These are phyloP conservation scores for Chrysoporthe deuterocubensis DNA, from an alignment of 2,329 filamentous ascomycete genomes.

Conservation along the genomic window DNA sequence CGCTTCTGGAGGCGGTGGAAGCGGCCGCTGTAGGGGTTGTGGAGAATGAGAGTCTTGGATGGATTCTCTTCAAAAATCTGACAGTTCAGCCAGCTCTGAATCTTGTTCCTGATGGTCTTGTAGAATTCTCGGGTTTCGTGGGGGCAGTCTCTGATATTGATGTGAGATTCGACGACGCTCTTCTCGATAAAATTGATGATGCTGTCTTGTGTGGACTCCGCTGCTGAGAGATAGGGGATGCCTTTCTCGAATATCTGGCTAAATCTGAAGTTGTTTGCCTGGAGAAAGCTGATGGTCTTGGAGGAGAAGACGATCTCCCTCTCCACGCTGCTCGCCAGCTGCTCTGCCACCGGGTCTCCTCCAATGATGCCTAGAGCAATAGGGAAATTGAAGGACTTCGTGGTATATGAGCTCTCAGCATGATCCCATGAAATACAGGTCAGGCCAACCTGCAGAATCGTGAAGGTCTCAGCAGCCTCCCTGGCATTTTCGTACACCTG, in stretches of 20 bases:
- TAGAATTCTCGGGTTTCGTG: slow-evolving; percentile 29
- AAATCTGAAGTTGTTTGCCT: slow-evolving; percentile 35
- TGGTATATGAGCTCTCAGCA: slow-evolving; percentile 30
- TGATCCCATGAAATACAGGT: slow-evolving; percentile 37
- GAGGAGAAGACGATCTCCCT: slow-evolving; percentile 37
- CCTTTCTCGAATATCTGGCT: slow-evolving; percentile 35
- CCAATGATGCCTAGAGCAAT: slow-evolving; percentile 38
- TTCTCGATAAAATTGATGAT: slow-evolving; percentile 20
- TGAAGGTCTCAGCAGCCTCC: slow-evolving; percentile 37
- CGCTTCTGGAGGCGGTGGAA: slow-evolving; percentile 36
- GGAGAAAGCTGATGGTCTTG: slow-evolving; percentile 38
- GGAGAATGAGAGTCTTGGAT: slow-evolving; percentile 29
- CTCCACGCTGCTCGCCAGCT: slow-evolving; percentile 33
- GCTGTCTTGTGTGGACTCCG: slow-evolving; percentile 30
- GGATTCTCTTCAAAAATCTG: not conserved
- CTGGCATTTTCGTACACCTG: slow-evolving; percentile 37
- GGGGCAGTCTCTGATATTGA: slow-evolving; percentile 22
- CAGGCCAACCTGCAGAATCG: slow-evolving; percentile 43
- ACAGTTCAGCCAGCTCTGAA: slow-evolving; percentile 24
- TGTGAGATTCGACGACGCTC: not conserved
- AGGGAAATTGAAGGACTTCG: slow-evolving; percentile 38
- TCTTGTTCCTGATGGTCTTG: not conserved
- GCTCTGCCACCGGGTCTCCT: slow-evolving; percentile 6
- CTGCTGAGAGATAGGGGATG: slow-evolving; percentile 38
- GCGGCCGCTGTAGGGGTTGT: slow-evolving; percentile 31